Evolutionary conservation across 805 yeast species (phyloP).

Genomic region (Zygotorulaspora danielsina): DNA sequence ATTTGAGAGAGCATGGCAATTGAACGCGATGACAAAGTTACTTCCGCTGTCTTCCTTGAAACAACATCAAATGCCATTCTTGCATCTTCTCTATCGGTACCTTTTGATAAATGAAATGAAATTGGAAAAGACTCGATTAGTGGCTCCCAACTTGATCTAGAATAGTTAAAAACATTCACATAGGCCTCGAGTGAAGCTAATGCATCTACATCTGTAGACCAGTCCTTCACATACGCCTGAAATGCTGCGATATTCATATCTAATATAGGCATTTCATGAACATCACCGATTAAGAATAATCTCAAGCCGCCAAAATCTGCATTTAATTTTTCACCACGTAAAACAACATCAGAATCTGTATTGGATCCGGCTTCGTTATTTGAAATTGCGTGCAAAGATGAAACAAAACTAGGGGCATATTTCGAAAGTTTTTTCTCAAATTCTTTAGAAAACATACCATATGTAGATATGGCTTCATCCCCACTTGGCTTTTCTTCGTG

Average conservation of each 20-base stretch:
- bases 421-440: constrained; percentile 55
- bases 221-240: constrained; percentile 61
- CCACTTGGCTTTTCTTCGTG: constrained; percentile 14
- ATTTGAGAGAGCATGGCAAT: constrained; percentile 73
- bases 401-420: constrained; percentile 62
- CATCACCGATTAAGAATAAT: constrained; percentile 81
- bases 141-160: constrained; percentile 94
- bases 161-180: constrained; percentile 78
- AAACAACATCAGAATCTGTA: constrained; percentile 39
- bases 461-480: constrained; percentile 18
- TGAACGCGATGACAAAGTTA: constrained; percentile 77
- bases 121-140: constrained; percentile 83
- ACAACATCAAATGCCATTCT: constrained; percentile 59
- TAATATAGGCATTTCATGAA: constrained; percentile 82
- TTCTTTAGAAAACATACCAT: constrained; percentile 54
- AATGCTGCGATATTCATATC: constrained; percentile 74
- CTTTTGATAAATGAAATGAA: constrained; percentile 60
- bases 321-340: constrained; percentile 64
- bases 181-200: constrained; percentile 59
- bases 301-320: constrained; percentile 72
- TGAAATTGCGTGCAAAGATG: constrained; percentile 39
- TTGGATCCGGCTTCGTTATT: constrained; percentile 21
- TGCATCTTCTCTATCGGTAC: constrained; percentile 40
- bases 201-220: constrained; percentile 81
- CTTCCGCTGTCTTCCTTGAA: constrained; percentile 72